Evolutionary conservation across 2,329 filamentous ascomycete species (phyloP).

Genomic region (Plectosphaerella cucumerina): DNA sequence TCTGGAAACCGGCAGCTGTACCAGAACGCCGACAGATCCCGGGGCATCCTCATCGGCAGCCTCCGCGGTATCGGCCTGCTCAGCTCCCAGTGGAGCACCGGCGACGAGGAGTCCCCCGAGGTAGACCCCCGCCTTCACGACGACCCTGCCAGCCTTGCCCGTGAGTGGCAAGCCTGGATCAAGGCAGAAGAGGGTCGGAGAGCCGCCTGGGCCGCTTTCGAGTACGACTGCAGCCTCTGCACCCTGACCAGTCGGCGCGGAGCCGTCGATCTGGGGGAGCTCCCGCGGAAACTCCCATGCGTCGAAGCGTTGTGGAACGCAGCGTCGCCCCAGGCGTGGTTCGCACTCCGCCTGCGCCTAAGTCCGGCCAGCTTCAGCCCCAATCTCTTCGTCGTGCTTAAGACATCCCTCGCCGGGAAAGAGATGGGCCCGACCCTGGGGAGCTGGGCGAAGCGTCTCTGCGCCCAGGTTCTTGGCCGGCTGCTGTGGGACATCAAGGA

Average conservation of each 20-base stretch:
- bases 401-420: constrained; percentile 9
- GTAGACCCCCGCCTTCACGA: not conserved
- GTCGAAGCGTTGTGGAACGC: constrained; percentile 23
- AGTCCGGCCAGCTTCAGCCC: constrained; percentile 11
- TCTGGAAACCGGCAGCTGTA: constrained; percentile 24
- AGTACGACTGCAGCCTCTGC: constrained; percentile 26
- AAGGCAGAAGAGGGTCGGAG: constrained; percentile 17
- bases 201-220: constrained; percentile 24
- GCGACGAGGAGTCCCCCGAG: constrained; percentile 3
- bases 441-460: constrained; percentile 23
- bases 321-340: constrained; percentile 20
- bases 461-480: constrained; percentile 22
- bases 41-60: constrained; percentile 21
- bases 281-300: constrained; percentile 21
- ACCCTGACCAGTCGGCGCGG: constrained; percentile 22
- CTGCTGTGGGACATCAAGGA: constrained; percentile 25
- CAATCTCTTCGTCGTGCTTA: constrained; percentile 9
- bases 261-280: constrained; percentile 21
- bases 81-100: constrained; percentile 10
- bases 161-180: constrained; percentile 20
- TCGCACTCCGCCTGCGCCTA: constrained; percentile 14
- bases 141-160: not conserved
- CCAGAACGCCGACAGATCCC: constrained; percentile 21
- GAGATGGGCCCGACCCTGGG: constrained; percentile 2
- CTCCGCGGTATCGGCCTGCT: constrained; percentile 22